These are phyloP conservation scores for Mucuna pruriens DNA, from an alignment of 306 rosid genomes.

Conservation along the genomic window DNA sequence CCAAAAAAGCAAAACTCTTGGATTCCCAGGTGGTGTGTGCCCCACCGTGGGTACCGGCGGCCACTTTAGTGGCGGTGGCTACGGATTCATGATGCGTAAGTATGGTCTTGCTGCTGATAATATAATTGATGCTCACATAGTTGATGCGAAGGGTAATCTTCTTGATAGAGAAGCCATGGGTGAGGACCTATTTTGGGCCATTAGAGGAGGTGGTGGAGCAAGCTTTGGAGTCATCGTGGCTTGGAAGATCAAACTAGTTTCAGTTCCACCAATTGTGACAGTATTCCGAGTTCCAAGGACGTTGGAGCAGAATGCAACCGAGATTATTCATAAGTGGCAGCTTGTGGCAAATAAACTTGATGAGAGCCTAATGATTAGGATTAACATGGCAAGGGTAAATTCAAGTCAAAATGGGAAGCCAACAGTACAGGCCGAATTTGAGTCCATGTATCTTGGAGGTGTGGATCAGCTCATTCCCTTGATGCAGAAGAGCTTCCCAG, in stretches of 20 bases:
- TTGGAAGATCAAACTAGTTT: constrained; percentile 55
- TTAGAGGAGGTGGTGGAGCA: constrained; percentile 69
- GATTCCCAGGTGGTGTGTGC: constrained; percentile 62
- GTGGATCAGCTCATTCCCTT: constrained; percentile 38
- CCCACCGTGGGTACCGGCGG: constrained; percentile 70
- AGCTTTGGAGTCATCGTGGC: constrained; percentile 66
- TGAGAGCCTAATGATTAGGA: constrained; percentile 10
- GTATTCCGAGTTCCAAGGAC: constrained; percentile 45
- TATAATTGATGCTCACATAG: constrained; percentile 58
- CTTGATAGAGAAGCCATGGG: constrained; percentile 64
- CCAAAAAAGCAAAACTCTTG: constrained; percentile 7
- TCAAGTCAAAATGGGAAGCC: not conserved
- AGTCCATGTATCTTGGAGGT: constrained; percentile 49
- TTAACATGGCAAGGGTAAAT: constrained; percentile 1
- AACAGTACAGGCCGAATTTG: constrained; percentile 8
- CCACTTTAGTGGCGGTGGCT: constrained; percentile 36
- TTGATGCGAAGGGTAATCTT: constrained; percentile 58
- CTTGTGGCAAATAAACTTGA: not conserved
- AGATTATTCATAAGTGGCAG: constrained; percentile 59
- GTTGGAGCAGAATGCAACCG: constrained; percentile 52
- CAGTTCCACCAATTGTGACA: constrained; percentile 59
- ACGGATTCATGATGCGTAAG: not conserved
- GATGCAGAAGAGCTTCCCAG: constrained; percentile 51
- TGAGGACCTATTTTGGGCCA: constrained; percentile 77
- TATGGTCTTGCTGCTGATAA: not conserved